Base-by-base conservation (phyloP, 169 alveolate species). In the Plasmodium vinckei region DNA sequence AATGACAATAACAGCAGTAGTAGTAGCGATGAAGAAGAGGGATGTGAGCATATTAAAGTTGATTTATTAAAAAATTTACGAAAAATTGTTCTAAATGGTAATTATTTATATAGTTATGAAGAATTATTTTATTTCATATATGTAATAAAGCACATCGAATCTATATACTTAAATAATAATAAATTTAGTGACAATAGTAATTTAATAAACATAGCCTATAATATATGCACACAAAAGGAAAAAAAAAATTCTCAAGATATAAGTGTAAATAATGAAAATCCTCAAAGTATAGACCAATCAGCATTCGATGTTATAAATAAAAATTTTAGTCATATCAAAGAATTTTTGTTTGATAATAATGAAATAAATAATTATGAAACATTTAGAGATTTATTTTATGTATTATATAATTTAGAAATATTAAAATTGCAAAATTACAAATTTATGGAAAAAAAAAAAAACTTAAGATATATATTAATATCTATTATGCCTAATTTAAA, bases 81-180 rank as follows among this genome's bases (percentile, higher is more conserved):
- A 46, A 82, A 82, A 67, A 82, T 82, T 3, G 90, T 82, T n/a
- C 64, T 82, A 5, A 82, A 82, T 46, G 90, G 67, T 47, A 82
- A 82, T 47, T 82, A 82, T 60, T 60, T 82, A 19, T 53, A 82
- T 61, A 82, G 68, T 47, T 82, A 82, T 17, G 90, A 82, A 82
- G 90, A 82, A 9, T 25, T 82, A 39, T 67, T 82, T 67, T 67
- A 47, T 61, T 82, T 82, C 47, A 67, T 82, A 17, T 21, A 46
- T 25, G 21, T 54, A 25, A 59, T 49, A 25, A 82, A 65, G 21
- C 56, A 79, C 19, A 23, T 82, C 42, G 72, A 59, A 59, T 42
- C 90, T 1, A 47, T 82, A 33, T 82, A 51, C 49, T 7, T 82
- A 67, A 82, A 82, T 59, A 65, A 70, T 33, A 82, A 82, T 60